Conservation (phyloP, 805 yeast genomes). For the Hagleromyces aurorensis region DNA sequence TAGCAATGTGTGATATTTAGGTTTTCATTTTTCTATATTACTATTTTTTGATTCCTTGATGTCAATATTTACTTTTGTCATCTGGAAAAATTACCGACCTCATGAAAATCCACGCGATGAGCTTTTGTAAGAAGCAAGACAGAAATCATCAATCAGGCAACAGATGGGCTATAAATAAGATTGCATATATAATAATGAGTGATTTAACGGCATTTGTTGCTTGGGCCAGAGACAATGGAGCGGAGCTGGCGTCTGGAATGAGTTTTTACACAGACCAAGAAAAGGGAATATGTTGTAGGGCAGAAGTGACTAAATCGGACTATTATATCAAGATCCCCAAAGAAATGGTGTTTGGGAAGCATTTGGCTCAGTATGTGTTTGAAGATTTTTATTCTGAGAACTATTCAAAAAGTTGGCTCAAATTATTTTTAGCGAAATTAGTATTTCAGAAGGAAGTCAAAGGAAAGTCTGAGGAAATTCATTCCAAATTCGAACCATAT, state of each 20-base stretch:
- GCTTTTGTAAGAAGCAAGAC: no score
- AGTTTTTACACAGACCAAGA: slow-evolving; percentile 28
- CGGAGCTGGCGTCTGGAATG: slow-evolving; percentile 27
- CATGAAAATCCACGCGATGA: no score
- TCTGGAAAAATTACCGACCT: no score
- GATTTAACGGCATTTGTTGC: slow-evolving; percentile 9
- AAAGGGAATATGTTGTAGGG: slow-evolving; percentile 34
- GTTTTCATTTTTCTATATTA: no score
- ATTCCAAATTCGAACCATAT: slow-evolving; percentile 36
- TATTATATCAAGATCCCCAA: slow-evolving; percentile 28
- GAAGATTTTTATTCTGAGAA: slow-evolving; percentile 5
- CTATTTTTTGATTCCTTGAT: no score
- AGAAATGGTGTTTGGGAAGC: slow-evolving; percentile 24
- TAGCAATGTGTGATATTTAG: no score
- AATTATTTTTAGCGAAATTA: slow-evolving; percentile 36
- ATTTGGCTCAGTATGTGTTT: slow-evolving; percentile 21
- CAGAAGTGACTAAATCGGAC: slow-evolving; percentile 16
- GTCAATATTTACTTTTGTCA: no score
- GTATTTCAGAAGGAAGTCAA: slow-evolving; percentile 28
- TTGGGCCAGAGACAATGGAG: slow-evolving; percentile 38
- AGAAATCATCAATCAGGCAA: slow-evolving; percentile 2
- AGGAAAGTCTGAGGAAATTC: slow-evolving; percentile 18
- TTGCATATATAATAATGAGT: no score
- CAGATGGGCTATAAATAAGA: no score
- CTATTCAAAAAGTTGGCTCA: slow-evolving; percentile 31